Evolutionary conservation across 2,329 filamentous ascomycete genomes (phyloP).

Genomic region (Arthrobotrys conoides): DNA sequence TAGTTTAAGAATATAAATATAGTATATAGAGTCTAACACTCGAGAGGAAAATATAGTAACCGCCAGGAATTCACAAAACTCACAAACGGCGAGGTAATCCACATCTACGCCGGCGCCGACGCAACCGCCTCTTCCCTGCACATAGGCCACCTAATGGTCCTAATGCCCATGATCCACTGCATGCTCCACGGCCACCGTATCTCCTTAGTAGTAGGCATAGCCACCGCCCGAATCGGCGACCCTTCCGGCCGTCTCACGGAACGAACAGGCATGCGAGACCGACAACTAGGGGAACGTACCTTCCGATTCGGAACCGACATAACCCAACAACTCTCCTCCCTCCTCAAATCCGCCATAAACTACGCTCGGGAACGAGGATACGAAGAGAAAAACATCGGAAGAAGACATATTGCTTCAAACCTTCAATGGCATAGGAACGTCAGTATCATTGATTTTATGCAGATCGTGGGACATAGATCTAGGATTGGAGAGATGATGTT

Average conservation of each 20-base stretch:
- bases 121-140: constrained; percentile 85
- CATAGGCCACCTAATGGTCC: constrained; percentile 82
- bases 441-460: constrained; percentile 80
- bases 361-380: constrained; percentile 69
- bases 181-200: constrained; percentile 81
- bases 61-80: constrained; percentile 36
- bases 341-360: constrained; percentile 30
- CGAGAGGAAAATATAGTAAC: constrained; percentile 5
- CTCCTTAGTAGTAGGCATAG: constrained; percentile 74
- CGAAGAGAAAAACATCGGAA: constrained; percentile 75
- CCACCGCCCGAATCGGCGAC: constrained; percentile 83
- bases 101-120: constrained; percentile 82
- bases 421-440: constrained; percentile 83
- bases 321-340: constrained; percentile 28
- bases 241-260: constrained; percentile 75
- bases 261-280: constrained; percentile 61
- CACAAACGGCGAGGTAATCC: constrained; percentile 36
- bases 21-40: no score
- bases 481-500: constrained; percentile 88
- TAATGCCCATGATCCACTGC: constrained; percentile 89
- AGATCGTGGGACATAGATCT: constrained; percentile 79
- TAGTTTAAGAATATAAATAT: neutral
- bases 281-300: constrained; percentile 29
- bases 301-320: constrained; percentile 36
- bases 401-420: constrained; percentile 82